Evolutionary conservation across 2,329 filamentous ascomycete species (phyloP), one percentile per base, ranked within the genome.

Genomic region (Ophiostoma sp.): DNA sequence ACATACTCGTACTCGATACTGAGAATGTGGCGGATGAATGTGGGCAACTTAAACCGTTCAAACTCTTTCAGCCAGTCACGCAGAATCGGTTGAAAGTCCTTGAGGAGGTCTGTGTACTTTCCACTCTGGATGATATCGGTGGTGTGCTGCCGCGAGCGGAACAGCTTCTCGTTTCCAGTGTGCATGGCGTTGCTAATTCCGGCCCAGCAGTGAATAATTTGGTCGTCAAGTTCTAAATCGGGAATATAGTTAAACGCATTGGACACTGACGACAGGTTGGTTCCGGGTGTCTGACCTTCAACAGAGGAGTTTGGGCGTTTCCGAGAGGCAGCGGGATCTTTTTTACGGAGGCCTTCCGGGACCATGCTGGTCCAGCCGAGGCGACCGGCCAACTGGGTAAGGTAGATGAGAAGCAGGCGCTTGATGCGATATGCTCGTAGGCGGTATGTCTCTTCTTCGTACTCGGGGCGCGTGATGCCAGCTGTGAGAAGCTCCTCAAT

Each of bases 1-100:
- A 94, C 93, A 77, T 97, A 97, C 76, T 98, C 93, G 76, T 95
- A 97, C 81, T 99, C 95, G 74, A 98, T 97, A 8, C 88, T 90
- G 39, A 99, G 83, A 71, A 98, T 94, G 77, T 93, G 88, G 39
- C 86, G 82, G 74, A 88, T 89, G 73, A 85, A 90, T 31, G 82
- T 85, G 2, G 89, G 88, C 68, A 90, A 83, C 70, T 87, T 85
- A 76, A 92, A 90, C n/a, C 87, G 85, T 75, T 96, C 90, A 76
- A 97, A 94, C 72, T 94, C 90, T 60, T 84, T 85, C 80, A 88
- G 90, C 92, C 94, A 98, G 62, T 91, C 86, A 20, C 83, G 84
- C 44, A 98, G 82, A 73, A 93, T 86, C 0, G 92, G 91, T 74
- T 92, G 88, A 76, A 97, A 95, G 69, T 92, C 87, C 72, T 92